These are phyloP conservation scores for Fusarium musae DNA, from an alignment of 2,329 filamentous ascomycete species.

Conservation along the genomic window DNA sequence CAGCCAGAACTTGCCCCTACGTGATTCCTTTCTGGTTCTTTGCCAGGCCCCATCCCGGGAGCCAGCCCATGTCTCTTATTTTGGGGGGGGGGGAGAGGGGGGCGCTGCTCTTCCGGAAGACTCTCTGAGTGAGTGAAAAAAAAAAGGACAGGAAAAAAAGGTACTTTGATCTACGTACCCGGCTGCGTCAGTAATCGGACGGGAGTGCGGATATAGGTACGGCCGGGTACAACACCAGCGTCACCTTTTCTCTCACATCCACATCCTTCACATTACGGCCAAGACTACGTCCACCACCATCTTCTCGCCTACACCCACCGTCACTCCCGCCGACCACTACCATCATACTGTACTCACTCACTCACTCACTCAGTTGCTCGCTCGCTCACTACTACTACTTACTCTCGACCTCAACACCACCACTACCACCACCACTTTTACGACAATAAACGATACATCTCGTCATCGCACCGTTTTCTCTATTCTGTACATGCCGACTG, in stretches of 20 bases:
- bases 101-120: conserved; percentile 23
- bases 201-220: conserved; percentile 44
- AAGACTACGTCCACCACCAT: conserved; percentile 39
- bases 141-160: background rate
- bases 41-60: conserved; percentile 21
- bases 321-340: conserved; percentile 39
- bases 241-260: conserved; percentile 33
- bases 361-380: background rate
- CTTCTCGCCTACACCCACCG: conserved; percentile 36
- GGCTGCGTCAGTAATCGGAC: conserved; percentile 15
- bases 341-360: conserved; percentile 28
- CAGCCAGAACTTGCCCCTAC: conserved; percentile 44
- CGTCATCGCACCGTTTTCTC: conserved; percentile 9
- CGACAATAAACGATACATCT: conserved; percentile 29
- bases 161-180: conserved; percentile 14
- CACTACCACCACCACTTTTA: conserved; percentile 16
- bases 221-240: conserved; percentile 41
- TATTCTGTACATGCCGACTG: conserved; percentile 7
- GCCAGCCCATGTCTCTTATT: conserved; percentile 31
- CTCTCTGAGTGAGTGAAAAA: background rate
- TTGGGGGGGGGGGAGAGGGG: conserved; percentile 34
- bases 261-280: conserved; percentile 10
- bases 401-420: conserved; percentile 36
- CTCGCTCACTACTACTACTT: conserved; percentile 16
- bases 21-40: conserved; percentile 41